Evolutionary conservation across 2,329 filamentous ascomycete species (phyloP).

Genomic region (Plectosphaerella plurivora): DNA sequence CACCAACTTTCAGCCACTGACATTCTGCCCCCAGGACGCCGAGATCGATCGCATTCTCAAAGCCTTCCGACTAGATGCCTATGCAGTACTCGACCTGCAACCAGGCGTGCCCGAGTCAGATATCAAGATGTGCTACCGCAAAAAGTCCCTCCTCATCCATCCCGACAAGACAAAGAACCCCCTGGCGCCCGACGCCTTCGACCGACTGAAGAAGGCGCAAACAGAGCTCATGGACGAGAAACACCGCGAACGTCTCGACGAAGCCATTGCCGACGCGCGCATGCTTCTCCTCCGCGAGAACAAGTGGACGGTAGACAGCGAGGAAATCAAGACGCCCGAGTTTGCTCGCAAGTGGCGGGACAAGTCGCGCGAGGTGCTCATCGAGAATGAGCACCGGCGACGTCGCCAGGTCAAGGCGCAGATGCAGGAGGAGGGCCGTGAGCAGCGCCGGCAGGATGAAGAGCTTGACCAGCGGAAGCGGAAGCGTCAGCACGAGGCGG

Average conservation of each 20-base stretch:
- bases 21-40: conserved; percentile 59
- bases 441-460: conserved; percentile 80
- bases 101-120: conserved; percentile 93
- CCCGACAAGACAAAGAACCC: conserved; percentile 96
- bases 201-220: conserved; percentile 93
- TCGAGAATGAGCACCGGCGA: conserved; percentile 86
- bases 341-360: conserved; percentile 85
- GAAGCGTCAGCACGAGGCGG: conserved; percentile 87
- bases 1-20: background rate
- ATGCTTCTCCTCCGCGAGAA: conserved; percentile 92
- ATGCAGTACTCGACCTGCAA: conserved; percentile 91
- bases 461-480: conserved; percentile 76
- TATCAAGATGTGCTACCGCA: conserved; percentile 91
- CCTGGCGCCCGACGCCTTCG: conserved; percentile 88
- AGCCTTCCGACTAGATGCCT: conserved; percentile 75
- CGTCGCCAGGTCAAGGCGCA: conserved; percentile 85
- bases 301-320: conserved; percentile 86
- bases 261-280: conserved; percentile 92
- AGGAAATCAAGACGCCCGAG: conserved; percentile 77
- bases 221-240: conserved; percentile 92
- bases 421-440: conserved; percentile 92
- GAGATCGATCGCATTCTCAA: conserved; percentile 93
- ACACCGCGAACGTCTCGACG: conserved; percentile 78
- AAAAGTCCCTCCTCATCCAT: conserved; percentile 98
- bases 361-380: conserved; percentile 83